Evolutionary conservation across 257 asterid species (phyloP), one percentile per base, ranked within the genome.

Genomic region (Ballota nigra): DNA sequence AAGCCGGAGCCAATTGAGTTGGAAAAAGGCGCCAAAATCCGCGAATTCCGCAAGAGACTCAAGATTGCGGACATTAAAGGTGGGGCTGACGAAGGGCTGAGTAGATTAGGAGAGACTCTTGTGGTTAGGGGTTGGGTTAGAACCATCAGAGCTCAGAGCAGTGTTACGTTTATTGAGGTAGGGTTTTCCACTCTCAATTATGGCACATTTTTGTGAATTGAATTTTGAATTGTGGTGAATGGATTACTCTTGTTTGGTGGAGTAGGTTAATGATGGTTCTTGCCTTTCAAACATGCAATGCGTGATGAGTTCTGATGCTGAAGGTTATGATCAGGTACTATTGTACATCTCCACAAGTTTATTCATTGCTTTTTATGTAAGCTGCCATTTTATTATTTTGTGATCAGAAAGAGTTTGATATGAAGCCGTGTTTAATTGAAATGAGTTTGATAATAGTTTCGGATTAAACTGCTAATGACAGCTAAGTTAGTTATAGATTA

Each of bases 241-340:
- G 71, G 71, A 67, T 72, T 62, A 64, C 8, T 34, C 9, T 61
- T 36, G n/a, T 29, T 65, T 68, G 72, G 71, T 83, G 75, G 20
- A 74, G 63, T 77, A 94, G 99, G 90, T 94, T 62, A 94, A 94
- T 68, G 99, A 95, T 82, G 99, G 99, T 29, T 95, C 99, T 18
- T 92, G 99, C 79, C 92, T 92, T 70, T 92, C 98, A 0, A 94
- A 86, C 76, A 86, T 94, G 98, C 99, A 94, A 91, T 94, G 99
- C 41, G 98, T 92, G 36, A 77, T 95, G 87, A 81, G 80, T 68
- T 81, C 95, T 26, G 97, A 92, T 66, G 85, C 96, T 0, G 92
- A 89, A 55, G 98, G 98, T 43, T 92, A 89, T 79, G 96, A 89
- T 84, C 96, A 89, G 98, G 99, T 94, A 80, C 51, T 7, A 2